Base-by-base conservation (phyloP, 2,329 filamentous ascomycete species). In the Aureobasidium sp. region DNA sequence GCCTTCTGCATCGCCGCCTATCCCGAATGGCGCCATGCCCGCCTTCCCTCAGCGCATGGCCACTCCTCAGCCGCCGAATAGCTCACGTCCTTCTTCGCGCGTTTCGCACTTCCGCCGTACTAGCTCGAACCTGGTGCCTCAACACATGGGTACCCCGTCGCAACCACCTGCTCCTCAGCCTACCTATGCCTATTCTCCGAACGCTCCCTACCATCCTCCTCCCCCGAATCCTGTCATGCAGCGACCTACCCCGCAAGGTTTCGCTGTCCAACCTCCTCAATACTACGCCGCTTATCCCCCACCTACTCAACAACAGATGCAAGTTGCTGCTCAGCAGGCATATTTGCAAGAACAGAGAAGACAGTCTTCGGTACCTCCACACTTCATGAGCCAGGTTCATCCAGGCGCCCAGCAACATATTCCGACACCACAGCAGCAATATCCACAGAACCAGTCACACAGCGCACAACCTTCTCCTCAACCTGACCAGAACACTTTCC, bases 1-100 rank as follows among this genome's bases (percentile, higher is more conserved):
- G 22, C 89, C 91, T 12, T 95, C 91, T 27, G 89, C 87, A 35
- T 97, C 93, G 27, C 93, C 93, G 62, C 93, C 93, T 3, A 90
- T 97, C 67, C 83, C 84, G 57, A 95, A 91, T 70, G 87, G 87
- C 22, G 67, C 63, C 65, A 82, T 87, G 66, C 82, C 84, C 27
- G 91, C 87, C 68, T 84, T 85, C 65, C 60, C 60, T 22, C 82
- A 84, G 63, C 85, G 91, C 65, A 86, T 88, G 61, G 87, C 89
- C 64, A 96, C 92, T 7, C 92, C 92, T 17, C 89, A 96, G 70
- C 89, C 90, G 5, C 84, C 85, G 65, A 83, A 83, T 68, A 82
- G 84, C 61, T 95, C 91, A 27, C 83, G 90, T 53, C 90, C 90
- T 1, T 84, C 85, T 7, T 97, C 92, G 8, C 82, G 92, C 68